Evolutionary conservation across 495 filamentous ascomycete species (phyloP).

Genomic region (Talaromyces stipitatus): DNA sequence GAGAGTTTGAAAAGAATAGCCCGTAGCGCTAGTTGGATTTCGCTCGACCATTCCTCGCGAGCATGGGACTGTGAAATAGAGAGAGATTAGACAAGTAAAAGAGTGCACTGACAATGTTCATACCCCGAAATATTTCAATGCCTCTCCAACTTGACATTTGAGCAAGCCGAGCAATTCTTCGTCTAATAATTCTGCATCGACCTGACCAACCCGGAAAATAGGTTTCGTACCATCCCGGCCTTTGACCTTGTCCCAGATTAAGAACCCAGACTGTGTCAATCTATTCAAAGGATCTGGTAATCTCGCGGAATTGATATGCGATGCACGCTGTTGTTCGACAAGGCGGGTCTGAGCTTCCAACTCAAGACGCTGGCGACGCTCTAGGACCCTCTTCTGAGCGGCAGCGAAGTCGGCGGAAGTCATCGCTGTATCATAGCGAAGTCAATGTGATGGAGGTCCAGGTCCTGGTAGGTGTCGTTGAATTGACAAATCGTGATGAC

Average conservation of each 20-base stretch:
- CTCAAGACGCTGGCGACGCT: conserved; percentile 67
- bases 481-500: background rate
- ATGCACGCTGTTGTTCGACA: conserved; percentile 48
- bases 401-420: conserved; percentile 71
- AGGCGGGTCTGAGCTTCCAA: conserved; percentile 48
- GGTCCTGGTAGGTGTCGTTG: background rate
- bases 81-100: conserved; percentile 1
- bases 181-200: conserved; percentile 92
- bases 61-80: conserved; percentile 40
- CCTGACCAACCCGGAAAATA: conserved; percentile 89
- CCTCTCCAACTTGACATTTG: conserved; percentile 81
- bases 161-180: conserved; percentile 85
- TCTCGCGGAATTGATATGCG: conserved; percentile 44
- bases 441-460: background rate
- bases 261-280: conserved; percentile 47
- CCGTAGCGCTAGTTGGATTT: conserved; percentile 72
- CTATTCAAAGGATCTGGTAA: conserved; percentile 59
- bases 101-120: conserved; percentile 19
- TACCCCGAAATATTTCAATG: conserved; percentile 77
- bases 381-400: conserved; percentile 75
- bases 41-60: conserved; percentile 75
- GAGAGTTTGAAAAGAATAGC: conserved; percentile 85
- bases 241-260: conserved; percentile 61
- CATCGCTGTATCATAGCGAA: conserved; percentile 46
- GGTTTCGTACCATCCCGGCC: conserved; percentile 75